Evolutionary conservation across 2,329 filamentous ascomycete genomes (phyloP), one percentile per base, ranked within the genome.

Genomic region (Penicillium concentricum): DNA sequence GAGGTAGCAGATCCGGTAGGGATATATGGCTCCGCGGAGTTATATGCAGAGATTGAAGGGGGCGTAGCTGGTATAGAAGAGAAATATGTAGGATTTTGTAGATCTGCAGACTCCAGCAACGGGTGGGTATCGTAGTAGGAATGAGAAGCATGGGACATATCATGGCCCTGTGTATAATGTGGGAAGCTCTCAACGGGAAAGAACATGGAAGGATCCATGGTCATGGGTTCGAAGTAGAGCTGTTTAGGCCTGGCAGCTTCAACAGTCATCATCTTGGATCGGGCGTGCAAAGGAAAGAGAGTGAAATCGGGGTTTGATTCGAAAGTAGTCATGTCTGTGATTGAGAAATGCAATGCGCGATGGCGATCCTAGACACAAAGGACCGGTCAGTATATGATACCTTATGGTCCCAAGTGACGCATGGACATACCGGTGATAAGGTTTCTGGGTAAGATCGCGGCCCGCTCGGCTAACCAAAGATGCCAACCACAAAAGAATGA

Each of bases 1-100:
- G 84, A 88, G 24, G 80, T 81, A 58, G 82, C 85, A 59, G 81
- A 91, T 60, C 82, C 80, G 68, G 81, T 85, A 50, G 81, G 87
- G 30, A 81, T 83, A 16, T 81, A 79, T 24, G 67, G 65, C 16
- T 78, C 76, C 5, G 64, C 57, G 7, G 65, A 61, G 42, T 72
- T 62, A 5, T 69, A 64, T 16, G 65, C 60, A n/a, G 71, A 59
- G 47, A 69, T 58, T 0, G 70, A 63, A 13, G 73, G 70, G 34
- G 74, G 73, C 22, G 73, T 73, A 13, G 69, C 63, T 26, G 72
- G 70, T 59, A 69, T 64, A 12, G 66, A 60, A 30, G 69, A 52
- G 48, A 69, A 72, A 47, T 61, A 59, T 41, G 67, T 56, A 20
- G 61, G 26, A 30, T 72, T 71, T 26, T 66, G 58, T 35, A 64